Evolutionary conservation across 805 yeast species (phyloP), one percentile per base, ranked within the genome.

Genomic region (Suhomyces sp.): DNA sequence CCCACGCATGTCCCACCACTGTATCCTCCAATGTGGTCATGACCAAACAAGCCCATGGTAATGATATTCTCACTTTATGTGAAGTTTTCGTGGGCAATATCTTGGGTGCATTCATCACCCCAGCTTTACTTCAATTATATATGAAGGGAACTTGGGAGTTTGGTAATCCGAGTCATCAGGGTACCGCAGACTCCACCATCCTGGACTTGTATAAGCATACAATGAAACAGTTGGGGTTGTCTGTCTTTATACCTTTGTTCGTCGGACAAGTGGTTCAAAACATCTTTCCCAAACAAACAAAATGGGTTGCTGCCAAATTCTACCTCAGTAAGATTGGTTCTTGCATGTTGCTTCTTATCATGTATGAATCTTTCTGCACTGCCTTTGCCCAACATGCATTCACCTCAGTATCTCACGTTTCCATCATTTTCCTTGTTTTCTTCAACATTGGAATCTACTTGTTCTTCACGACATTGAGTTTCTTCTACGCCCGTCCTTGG

Each of bases 11-110:
- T 56, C 96, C 96, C 19, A 88, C 96, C 6, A 88, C 96, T 0
- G 95, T 88, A 13, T 78, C 90, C 0, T 87, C 96, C 2, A 88
- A 88, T 54, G 96, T 88, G 19, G 90, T 88, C 19, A 88, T 88
- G 96, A 88, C 96, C 5, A 73, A 79, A 35, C 75, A 75, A 39
- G 95, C 96, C 0, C 79, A 82, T 46, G 96, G 96, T 6, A 86
- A 88, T 58, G 90, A 78, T 45, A 61, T 83, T 12, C 61, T 88
- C 35, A 81, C 95, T 13, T 65, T 87, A 5, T 81, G 93, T 55
- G 95, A 87, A 56, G 96, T 88, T 7, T 78, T 88, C 39, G 72
- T 88, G 21, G 96, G 96, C 2, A 88, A 88, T 53, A 52, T 88
- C 31, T 51, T 87, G 27, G 96, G 96, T 2, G 93, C 93, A 0